Evolutionary conservation across 345 rosid genomes (phyloP).

Genomic region (Eucalyptus marginata): DNA sequence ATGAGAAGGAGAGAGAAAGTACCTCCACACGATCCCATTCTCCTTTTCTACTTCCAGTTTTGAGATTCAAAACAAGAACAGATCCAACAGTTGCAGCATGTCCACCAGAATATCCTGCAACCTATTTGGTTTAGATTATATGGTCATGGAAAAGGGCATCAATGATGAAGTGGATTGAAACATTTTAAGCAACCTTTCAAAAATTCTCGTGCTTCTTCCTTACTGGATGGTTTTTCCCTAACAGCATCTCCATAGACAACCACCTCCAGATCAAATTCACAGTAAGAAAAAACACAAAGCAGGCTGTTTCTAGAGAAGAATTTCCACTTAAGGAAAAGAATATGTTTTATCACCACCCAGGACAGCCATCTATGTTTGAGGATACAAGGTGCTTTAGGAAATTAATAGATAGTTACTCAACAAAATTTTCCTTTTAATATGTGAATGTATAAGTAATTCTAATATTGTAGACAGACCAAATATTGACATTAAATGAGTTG

Average conservation of each 20-base stretch:
- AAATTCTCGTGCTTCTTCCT: conserved; percentile 65
- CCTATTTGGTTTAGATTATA: neutral
- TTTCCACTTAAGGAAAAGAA: neutral
- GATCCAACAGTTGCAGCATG: conserved; percentile 77
- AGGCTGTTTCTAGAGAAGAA: neutral
- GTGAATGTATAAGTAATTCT: neutral
- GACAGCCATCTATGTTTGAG: conserved; percentile 24
- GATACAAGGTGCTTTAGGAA: conserved; percentile 4
- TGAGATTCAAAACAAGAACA: conserved; percentile 69
- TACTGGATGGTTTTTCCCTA: conserved; percentile 75
- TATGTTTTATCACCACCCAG: conserved; percentile 3
- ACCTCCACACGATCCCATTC: conserved; percentile 87
- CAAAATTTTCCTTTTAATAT: neutral
- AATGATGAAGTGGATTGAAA: neutral
- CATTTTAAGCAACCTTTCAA: conserved; percentile 38
- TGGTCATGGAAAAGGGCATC: neutral
- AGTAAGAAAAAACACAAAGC: conserved; percentile 9
- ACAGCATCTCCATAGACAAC: conserved; percentile 70
- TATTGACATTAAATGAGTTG: neutral
- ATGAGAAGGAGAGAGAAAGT: neutral
- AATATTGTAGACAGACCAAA: neutral
- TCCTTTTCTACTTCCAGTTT: conserved; percentile 59
- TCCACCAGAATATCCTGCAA: conserved; percentile 62
- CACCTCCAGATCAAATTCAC: conserved; percentile 49
- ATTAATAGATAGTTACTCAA: neutral